Percentiles rank a stretch among this genome's conserved stretches.
phyloP scores from a whole-genome alignment of 768 basidiomycete genomes.

The Holtermannia corniformis region DNA sequence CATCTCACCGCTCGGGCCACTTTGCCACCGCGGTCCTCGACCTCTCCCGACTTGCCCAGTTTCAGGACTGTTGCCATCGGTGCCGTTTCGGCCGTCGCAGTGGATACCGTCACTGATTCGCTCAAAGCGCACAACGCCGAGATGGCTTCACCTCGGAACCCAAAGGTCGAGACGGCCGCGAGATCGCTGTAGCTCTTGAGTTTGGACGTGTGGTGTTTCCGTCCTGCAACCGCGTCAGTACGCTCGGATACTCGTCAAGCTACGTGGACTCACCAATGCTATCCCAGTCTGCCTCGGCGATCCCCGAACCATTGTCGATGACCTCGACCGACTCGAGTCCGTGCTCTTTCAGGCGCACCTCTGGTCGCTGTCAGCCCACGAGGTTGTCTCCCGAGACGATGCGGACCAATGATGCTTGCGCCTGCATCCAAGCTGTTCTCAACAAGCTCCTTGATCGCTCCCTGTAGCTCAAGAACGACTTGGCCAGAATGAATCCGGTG shows the following conservation, averaged over 20 bases:
- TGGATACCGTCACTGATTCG: conserved; percentile 59
- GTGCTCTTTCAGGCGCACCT: conserved; percentile 80
- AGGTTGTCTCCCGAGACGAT: not conserved
- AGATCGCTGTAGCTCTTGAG: conserved; percentile 66
- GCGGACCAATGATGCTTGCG: conserved; percentile 71
- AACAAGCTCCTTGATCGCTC: conserved; percentile 88
- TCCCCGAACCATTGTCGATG: conserved; percentile 84
- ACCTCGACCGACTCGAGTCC: conserved; percentile 77
- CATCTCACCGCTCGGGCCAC: conserved; percentile 64
- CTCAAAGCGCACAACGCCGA: conserved; percentile 83
- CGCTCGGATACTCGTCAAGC: not conserved
- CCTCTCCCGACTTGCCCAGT: conserved; percentile 57
- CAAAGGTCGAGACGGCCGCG: conserved; percentile 65
- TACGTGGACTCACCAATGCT: conserved; percentile 55
- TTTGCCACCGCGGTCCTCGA: conserved; percentile 49
- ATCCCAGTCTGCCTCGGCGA: conserved; percentile 64
- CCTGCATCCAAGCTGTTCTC: conserved; percentile 95
- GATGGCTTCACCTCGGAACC: conserved; percentile 92
- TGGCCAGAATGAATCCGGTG: conserved; percentile 91
- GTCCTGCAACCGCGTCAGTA: conserved; percentile 47
- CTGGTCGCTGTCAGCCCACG: conserved; percentile 43
- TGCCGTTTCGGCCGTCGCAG: conserved; percentile 58
- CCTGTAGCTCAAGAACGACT: conserved; percentile 86
- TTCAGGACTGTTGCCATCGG: conserved; percentile 75
- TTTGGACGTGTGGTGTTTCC: conserved; percentile 94